These are phyloP conservation scores for Boletus subcaerulescens DNA, from an alignment of 768 basidiomycete genomes.

Conservation along the genomic window DNA sequence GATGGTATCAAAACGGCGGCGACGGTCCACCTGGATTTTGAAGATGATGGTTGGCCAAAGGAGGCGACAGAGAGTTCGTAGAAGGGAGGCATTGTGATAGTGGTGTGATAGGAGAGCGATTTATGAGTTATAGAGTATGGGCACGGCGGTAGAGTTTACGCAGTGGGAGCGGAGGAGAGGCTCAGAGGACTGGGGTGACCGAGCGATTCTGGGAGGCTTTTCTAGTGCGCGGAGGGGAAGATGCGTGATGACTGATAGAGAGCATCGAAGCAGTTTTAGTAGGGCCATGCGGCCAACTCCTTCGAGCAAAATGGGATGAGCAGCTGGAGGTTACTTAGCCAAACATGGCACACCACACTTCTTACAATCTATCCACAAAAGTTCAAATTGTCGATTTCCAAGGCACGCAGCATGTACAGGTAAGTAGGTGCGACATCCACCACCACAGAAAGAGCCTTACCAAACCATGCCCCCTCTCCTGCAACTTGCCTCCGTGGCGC, in stretches of 20 bases:
- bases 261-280: slow-evolving; percentile 12
- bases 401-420: slow-evolving; percentile 22
- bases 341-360: slow-evolving; percentile 15
- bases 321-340: slow-evolving; percentile 15
- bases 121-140: background rate
- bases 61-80: slow-evolving; percentile 32
- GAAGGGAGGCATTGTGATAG: slow-evolving; percentile 29
- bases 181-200: background rate
- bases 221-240: slow-evolving; percentile 13
- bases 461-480: slow-evolving; percentile 24
- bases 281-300: slow-evolving; percentile 20
- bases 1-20: slow-evolving; percentile 27
- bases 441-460: slow-evolving; percentile 19
- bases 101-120: background rate
- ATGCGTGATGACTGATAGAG: slow-evolving; percentile 14
- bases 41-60: slow-evolving; percentile 21
- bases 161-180: background rate
- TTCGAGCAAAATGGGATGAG: slow-evolving; percentile 21
- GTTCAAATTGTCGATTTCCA: slow-evolving; percentile 30
- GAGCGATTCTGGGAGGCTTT: slow-evolving; percentile 15
- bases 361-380: slow-evolving; percentile 32
- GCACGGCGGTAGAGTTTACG: background rate
- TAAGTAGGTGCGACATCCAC: slow-evolving; percentile 10
- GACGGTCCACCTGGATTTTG: slow-evolving; percentile 26
- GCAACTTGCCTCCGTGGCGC: slow-evolving; percentile 2